phyloP scores from a whole-genome alignment of 495 filamentous ascomycete genomes.

The Penicillium canariense region DNA sequence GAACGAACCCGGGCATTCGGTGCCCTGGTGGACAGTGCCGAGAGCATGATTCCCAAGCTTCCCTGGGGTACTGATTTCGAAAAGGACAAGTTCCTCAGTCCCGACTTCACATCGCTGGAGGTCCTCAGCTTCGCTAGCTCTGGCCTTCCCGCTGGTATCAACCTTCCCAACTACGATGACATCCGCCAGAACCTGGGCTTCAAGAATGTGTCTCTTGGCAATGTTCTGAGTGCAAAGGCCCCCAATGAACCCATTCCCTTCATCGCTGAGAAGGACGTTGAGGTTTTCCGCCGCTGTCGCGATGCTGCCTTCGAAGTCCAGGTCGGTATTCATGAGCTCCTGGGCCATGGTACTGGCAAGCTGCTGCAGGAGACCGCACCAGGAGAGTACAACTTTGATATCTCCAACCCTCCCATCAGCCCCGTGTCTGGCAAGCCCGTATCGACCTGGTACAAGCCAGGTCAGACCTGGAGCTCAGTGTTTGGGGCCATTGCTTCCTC shows the following conservation, averaged over 20 bases:
- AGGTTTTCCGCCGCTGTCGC: constrained; percentile 73
- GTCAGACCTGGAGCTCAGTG: constrained; percentile 90
- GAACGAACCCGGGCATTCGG: constrained; percentile 91
- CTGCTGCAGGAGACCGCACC: constrained; percentile 83
- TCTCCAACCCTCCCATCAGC: constrained; percentile 71
- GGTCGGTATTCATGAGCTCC: constrained; percentile 91
- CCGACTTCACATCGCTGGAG: constrained; percentile 89
- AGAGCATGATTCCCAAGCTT: constrained; percentile 78
- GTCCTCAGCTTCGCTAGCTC: constrained; percentile 73
- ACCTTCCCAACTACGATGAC: constrained; percentile 89
- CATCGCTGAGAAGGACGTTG: constrained; percentile 68
- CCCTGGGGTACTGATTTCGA: constrained; percentile 90
- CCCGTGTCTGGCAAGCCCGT: constrained; percentile 76
- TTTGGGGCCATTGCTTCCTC: constrained; percentile 82
- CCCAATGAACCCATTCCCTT: constrained; percentile 90
- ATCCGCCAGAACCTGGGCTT: constrained; percentile 93
- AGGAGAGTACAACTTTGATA: constrained; percentile 84
- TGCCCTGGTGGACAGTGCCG: constrained; percentile 75
- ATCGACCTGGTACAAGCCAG: constrained; percentile 85
- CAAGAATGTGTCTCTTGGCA: constrained; percentile 94
- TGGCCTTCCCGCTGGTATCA: constrained; percentile 79
- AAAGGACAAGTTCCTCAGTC: constrained; percentile 90
- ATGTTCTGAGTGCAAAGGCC: constrained; percentile 85
- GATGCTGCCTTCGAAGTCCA: constrained; percentile 92
- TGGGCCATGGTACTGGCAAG: constrained; percentile 95